Base-by-base conservation (phyloP, 129 eudicot species). In the carrot (Daucus carota) region DNA sequence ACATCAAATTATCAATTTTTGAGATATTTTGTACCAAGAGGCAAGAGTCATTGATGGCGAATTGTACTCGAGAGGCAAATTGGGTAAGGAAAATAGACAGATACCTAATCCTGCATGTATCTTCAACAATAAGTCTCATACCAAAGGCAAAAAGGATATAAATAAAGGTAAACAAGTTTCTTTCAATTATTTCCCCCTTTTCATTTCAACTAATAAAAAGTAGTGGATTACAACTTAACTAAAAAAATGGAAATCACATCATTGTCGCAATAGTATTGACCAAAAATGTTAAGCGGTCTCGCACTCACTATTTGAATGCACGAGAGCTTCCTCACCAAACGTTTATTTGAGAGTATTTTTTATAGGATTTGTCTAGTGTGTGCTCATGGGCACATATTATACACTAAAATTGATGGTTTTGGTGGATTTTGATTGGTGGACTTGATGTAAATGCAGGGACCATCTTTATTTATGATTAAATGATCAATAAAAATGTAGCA, bases 121-220 rank as follows among this genome's bases (percentile, higher is more conserved):
- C 31, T 57, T 57, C 31, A n/a, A 8, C 65, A 57, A 57, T 57
- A 57, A 57, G 31, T 57, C 29, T 57, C 65, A n/a, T 24, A n/a
- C 31, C 65, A 57, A 57, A 57, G 65, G 65, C 65, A 57, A 57
- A 57, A 57, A 24, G 65, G 65, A 57, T 57, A 57, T 57, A n/a
- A 54, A n/a, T 57, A 57, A 57, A 57, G 31, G 15, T n/a, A 57
- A n/a, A 57, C 65, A 57, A n/a, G 32, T 57, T 57, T 52, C 7
- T 1, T 50, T 57, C 65, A n/a, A 57, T 57, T 57, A 57, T 57
- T 57, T 57, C 8, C 32, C 13, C 2, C 65, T 57, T 57, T 57
- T n/a, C 41, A 31, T 28, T 32, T 13, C 1, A 3, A 14, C 1
- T 28, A 62, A 5, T 4, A 65, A 62, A 28, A 65, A 65, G 41